phyloP scores from a whole-genome alignment of 202 grass and related monocot genomes.

The Tripidium arundinaceum region DNA sequence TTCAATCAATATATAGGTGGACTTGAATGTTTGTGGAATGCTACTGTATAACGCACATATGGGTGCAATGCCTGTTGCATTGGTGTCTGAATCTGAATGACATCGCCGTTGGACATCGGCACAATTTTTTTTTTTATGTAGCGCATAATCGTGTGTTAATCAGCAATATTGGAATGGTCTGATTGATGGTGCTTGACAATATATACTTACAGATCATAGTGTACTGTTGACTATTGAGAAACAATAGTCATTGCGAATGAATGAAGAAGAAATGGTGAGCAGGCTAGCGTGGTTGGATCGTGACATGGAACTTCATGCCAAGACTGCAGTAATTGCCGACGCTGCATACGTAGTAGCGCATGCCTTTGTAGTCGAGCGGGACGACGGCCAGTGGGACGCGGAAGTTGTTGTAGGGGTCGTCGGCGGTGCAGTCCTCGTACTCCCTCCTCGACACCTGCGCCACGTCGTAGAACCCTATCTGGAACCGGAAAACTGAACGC shows the following conservation, averaged over 20 bases:
- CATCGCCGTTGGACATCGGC: too few species aligned
- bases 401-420: slow-evolving; percentile 32
- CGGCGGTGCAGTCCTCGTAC: slow-evolving; percentile 37
- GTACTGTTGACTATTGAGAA: not conserved
- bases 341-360: not conserved
- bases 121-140: too few species aligned
- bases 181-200: not conserved
- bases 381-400: slow-evolving; percentile 20
- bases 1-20: not conserved
- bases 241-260: not conserved
- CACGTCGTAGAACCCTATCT: slow-evolving; percentile 59
- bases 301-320: slow-evolving; percentile 31
- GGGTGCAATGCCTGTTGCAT: not conserved
- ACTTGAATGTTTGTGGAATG: slow-evolving; percentile 11
- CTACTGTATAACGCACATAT: not conserved
- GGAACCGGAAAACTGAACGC: slow-evolving; percentile 46
- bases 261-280: not conserved
- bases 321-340: slow-evolving; percentile 57
- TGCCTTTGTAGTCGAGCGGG: too few species aligned
- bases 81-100: too few species aligned
- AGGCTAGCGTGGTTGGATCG: not conserved
- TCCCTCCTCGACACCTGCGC: slow-evolving; percentile 44
- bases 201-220: not conserved
- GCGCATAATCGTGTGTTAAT: not conserved
- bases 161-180: not conserved